Base-by-base conservation (phyloP, 345 rosid genomes). In the Trapa incisa region DNA sequence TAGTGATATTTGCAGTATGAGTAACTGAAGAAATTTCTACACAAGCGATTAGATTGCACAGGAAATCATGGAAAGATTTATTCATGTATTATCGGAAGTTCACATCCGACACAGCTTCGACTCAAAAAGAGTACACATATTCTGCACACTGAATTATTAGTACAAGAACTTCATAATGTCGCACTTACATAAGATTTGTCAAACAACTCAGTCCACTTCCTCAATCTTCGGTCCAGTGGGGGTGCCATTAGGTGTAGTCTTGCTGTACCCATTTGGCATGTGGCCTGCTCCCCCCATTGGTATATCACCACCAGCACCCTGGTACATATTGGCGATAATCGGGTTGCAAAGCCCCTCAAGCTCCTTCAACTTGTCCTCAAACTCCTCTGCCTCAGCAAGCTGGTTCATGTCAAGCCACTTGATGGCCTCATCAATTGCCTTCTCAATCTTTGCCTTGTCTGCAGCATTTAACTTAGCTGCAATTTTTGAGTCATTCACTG, bases 361-460 rank as follows among this genome's bases (percentile, higher is more conserved):
- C 70, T 75, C 81, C 53, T 72, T 78, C 74, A 75, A 33, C 67
- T 72, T 74, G 65, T 78, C 75, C 45, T 75, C 69, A 2, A 78
- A 64, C 65, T 75, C 79, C 15, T 75, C 81, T 47, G 48, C 74
- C 66, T 78, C 74, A 0, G 72, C 82, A 29, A 78, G 12, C 52
- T 75, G 82, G 39, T 78, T 78, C 64, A 76, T 33, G 16, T 75
- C 79, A 1, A 73, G 74, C 82, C 77, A 78, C 32, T 79, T 71
- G 43, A 73, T 7, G 2, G 68, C 35, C 68, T 75, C 75, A 12
- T 60, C 65, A 14, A 72, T 50, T 0, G 72, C 79, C 71, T 68
- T 75, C 82, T 78, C 82, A 6, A 78, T 75, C 70, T 68, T 78
- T 48, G 70, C 64, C 72, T 75, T 78, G 53, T 72, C 74, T 2